phyloP scores from a whole-genome alignment of 2,329 filamentous ascomycete genomes.

The Neonectria faginata region DNA sequence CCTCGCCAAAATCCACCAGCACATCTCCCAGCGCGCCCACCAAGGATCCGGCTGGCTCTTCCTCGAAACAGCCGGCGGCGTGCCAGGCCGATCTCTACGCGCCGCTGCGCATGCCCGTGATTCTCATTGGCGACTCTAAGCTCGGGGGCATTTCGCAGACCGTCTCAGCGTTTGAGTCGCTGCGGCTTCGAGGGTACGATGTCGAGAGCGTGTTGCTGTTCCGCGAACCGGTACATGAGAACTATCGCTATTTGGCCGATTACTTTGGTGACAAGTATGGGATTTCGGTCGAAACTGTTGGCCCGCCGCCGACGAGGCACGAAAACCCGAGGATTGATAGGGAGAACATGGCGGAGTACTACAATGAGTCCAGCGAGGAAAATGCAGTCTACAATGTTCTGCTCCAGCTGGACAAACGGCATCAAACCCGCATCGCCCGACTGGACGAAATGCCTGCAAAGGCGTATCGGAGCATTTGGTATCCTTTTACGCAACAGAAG shows the following conservation, averaged over 20 bases:
- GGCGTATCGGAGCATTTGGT: slow-evolving; percentile 80
- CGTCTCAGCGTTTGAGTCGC: slow-evolving; percentile 82
- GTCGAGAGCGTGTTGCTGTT: slow-evolving; percentile 78
- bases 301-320: slow-evolving; percentile 66
- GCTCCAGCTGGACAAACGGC: slow-evolving; percentile 62
- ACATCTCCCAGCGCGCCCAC: slow-evolving; percentile 52
- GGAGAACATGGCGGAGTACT: slow-evolving; percentile 73
- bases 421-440: slow-evolving; percentile 66
- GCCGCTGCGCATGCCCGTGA: slow-evolving; percentile 76
- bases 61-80: slow-evolving; percentile 85
- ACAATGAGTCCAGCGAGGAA: slow-evolving; percentile 59
- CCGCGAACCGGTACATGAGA: slow-evolving; percentile 72
- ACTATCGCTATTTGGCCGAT: slow-evolving; percentile 73
- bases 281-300: slow-evolving; percentile 68
- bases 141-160: slow-evolving; percentile 85
- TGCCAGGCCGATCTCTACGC: slow-evolving; percentile 85
- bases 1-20: slow-evolving; percentile 58
- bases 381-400: slow-evolving; percentile 60
- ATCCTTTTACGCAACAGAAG: slow-evolving; percentile 86
- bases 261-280: slow-evolving; percentile 73
- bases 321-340: slow-evolving; percentile 60
- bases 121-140: slow-evolving; percentile 80
- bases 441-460: slow-evolving; percentile 71
- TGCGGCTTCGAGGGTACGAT: slow-evolving; percentile 82
- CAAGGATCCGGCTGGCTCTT: slow-evolving; percentile 72